A percentile compares a stretch with the other conserved stretches of the same genome.
These are phyloP conservation scores for Mortierella sp. DNA, from an alignment of 371 early-diverging fungal genomes.

Conservation along the genomic window DNA sequence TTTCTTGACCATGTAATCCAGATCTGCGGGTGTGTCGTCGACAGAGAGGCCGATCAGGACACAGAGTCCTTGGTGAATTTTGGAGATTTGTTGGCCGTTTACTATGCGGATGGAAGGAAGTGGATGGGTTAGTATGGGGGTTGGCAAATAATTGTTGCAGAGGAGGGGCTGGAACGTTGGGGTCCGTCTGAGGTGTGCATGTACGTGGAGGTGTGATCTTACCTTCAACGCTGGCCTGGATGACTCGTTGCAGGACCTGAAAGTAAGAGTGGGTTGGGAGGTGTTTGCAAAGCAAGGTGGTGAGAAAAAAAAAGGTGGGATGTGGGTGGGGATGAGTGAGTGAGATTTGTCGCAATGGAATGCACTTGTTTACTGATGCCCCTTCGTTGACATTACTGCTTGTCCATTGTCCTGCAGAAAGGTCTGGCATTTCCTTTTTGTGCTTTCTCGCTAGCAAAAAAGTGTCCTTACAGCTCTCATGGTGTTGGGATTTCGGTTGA, in stretches of 20 bases:
- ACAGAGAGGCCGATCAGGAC: slow-evolving; percentile 81
- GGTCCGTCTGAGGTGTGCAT: neutral
- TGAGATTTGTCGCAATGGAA: neutral
- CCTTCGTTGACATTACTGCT: too few relatives aligned
- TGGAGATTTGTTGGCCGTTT: slow-evolving; percentile 73
- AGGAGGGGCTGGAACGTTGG: too few relatives aligned
- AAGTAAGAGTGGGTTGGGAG: slow-evolving; percentile 8
- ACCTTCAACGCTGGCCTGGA: slow-evolving; percentile 66
- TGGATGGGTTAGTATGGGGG: neutral
- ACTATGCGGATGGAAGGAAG: slow-evolving; percentile 58
- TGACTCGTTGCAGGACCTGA: slow-evolving; percentile 68
- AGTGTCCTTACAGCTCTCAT: slow-evolving; percentile 11
- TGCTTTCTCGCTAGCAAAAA: neutral
- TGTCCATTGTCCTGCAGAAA: neutral
- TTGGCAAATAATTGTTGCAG: neutral
- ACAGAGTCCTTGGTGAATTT: slow-evolving; percentile 82
- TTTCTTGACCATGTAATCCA: slow-evolving; percentile 82
- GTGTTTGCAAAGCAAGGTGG: neutral
- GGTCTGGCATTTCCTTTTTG: neutral
- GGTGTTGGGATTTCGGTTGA: neutral
- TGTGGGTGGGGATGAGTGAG: neutral
- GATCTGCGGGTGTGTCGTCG: slow-evolving; percentile 80
- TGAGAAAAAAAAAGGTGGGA: neutral
- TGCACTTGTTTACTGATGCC: neutral
- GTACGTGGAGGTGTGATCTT: neutral